Evolutionary conservation across 805 yeast genomes (phyloP).

Genomic region (Starmerella potacharoeniae): DNA sequence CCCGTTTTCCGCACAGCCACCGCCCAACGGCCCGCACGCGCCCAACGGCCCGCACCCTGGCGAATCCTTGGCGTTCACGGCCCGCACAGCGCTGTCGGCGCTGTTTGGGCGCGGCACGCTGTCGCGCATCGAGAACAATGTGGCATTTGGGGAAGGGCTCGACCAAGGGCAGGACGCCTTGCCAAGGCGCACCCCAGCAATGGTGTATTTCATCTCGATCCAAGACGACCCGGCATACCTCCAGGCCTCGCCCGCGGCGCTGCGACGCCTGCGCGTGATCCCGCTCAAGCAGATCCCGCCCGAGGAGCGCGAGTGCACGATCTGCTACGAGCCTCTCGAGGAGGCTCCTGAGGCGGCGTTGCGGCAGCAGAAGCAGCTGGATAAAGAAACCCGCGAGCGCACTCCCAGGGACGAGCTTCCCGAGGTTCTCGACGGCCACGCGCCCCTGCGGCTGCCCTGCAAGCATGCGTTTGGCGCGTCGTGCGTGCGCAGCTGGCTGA

Average conservation of each 20-base stretch:
- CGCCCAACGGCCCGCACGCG: no score
- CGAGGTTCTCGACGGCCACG: conserved; percentile 34
- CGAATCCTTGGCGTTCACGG: neutral
- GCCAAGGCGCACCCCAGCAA: neutral
- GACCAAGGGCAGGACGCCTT: neutral
- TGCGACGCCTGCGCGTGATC: conserved; percentile 6
- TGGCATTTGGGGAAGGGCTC: no score
- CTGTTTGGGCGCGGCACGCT: neutral
- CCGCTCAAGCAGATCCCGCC: conserved; percentile 9
- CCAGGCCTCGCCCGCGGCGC: conserved; percentile 9
- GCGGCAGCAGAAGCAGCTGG: neutral
- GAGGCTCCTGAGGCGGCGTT: conserved; percentile 1
- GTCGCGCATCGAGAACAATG: neutral
- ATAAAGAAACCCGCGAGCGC: no score
- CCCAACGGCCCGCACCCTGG: no score
- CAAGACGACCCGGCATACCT: neutral
- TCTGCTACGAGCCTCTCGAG: conserved; percentile 21
- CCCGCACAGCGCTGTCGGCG: neutral
- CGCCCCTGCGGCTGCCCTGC: conserved; percentile 70
- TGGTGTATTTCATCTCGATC: conserved; percentile 7
- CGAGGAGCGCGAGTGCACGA: conserved; percentile 16
- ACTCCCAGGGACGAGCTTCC: neutral
- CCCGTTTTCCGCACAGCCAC: no score
- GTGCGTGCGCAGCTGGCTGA: conserved; percentile 81
- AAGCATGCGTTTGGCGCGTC: conserved; percentile 74